A percentile compares a stretch with the other conserved stretches of the same genome.
Conservation (phyloP, 768 basidiomycete genomes). For the Suillus subalutaceus region DNA sequence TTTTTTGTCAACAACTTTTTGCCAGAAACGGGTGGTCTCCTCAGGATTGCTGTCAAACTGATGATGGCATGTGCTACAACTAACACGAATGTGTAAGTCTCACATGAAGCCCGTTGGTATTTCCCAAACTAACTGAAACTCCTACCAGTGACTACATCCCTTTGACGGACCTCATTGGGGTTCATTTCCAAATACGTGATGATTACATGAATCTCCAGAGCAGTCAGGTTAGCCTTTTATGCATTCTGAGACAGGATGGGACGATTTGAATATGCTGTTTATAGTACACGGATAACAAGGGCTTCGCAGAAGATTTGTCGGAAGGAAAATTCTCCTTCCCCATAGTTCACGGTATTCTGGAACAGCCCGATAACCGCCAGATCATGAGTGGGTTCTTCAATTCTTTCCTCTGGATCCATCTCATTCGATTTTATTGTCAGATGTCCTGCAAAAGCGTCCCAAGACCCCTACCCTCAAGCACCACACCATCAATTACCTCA, state of each 20-base stretch:
- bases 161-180: constrained; percentile 56
- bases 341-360: constrained; percentile 85
- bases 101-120: background rate
- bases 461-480: constrained; percentile 78
- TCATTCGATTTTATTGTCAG: constrained; percentile 39
- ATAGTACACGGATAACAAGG: constrained; percentile 83
- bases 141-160: constrained; percentile 53
- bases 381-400: constrained; percentile 72
- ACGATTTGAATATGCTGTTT: background rate
- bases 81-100: constrained; percentile 57
- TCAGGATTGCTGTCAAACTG: constrained; percentile 88
- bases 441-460: constrained; percentile 89
- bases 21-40: constrained; percentile 91
- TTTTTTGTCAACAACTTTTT: constrained; percentile 2
- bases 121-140: background rate
- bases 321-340: constrained; percentile 99
- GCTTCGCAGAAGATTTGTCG: constrained; percentile 91
- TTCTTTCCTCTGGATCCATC: background rate
- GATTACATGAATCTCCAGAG: constrained; percentile 48
- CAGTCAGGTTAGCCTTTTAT: constrained; percentile 15
- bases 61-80: constrained; percentile 88
- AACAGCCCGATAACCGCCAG: constrained; percentile 74
- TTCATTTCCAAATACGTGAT: constrained; percentile 63
- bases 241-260: no score
- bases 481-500: constrained; percentile 81